Base-by-base conservation (phyloP, 192 early-diverging fungal genomes). In the Gaertneriomyces semiglobifer region DNA sequence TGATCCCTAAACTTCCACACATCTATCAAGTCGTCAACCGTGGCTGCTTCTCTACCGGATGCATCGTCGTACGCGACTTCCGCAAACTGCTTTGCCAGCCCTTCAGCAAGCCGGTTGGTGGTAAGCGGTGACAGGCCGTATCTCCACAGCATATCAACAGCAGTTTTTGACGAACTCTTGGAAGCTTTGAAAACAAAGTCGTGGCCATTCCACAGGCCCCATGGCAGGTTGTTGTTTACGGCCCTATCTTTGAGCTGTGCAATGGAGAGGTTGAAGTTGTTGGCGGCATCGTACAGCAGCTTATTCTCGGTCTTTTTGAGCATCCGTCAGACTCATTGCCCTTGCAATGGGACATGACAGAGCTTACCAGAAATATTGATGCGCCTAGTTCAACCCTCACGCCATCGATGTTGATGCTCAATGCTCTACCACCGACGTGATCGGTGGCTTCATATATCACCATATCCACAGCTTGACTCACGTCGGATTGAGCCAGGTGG, bases 91-190 rank as follows among this genome's bases (percentile, higher is more conserved):
- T 25, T 39, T 3, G 66, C 66, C 7, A 58, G 58, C 40, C 60
- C 18, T 20, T 51, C 44, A 9, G 65, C 65, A 12, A 67, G 65
- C 47, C 46, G 11, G 7, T 41, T 18, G 45, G 42, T 43, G 11
- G 60, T 41, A 14, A 45, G 18, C 0, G 65, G 65, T 4, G 65
- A 54, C 19, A 67, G 18, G 8, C 57, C 57, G 57, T 67, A 67
- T 45, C 65, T 40, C 65, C 65, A 67, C 12, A 67, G 10, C 65
- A 67, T 60, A 12, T 48, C 39, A 3, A 48, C 66, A 39, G 60
- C 16, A 5, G 46, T 68, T 7, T 39, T 20, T n/a, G 18, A 41
- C 12, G 44, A 39, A 50, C 41, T 60, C 4, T 43, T 16, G 3
- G 66, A 68, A 20, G 48, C 51, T 45, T 33, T 45, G 51, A 68